Conservation (phyloP, 2,329 filamentous ascomycete genomes). For the Drechslera avenae region DNA sequence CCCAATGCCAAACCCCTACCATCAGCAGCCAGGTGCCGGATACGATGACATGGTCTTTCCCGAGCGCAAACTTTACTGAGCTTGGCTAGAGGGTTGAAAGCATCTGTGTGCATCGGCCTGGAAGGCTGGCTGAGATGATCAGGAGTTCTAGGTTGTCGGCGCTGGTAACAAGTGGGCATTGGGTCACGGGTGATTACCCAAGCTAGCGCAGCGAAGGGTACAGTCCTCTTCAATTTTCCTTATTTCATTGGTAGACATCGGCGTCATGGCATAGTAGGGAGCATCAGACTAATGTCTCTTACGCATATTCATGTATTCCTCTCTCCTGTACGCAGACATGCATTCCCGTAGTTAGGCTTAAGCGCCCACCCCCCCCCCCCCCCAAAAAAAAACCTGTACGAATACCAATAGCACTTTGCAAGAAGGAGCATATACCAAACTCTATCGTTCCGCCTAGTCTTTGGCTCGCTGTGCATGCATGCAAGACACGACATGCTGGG, state of each 20-base stretch:
- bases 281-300: slow-evolving; percentile 10
- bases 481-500: neutral
- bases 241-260: neutral
- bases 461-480: neutral
- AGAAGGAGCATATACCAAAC: neutral
- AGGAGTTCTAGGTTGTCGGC: slow-evolving; percentile 10
- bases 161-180: slow-evolving; percentile 6
- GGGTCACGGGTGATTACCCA: slow-evolving; percentile 17
- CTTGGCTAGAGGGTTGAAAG: neutral
- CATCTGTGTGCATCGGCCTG: neutral
- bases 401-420: slow-evolving; percentile 5
- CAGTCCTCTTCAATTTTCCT: slow-evolving; percentile 4
- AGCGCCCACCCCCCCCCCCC: too few relatives aligned
- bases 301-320: slow-evolving; percentile 8
- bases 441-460: neutral
- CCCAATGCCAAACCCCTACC: slow-evolving; percentile 32
- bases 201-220: slow-evolving; percentile 32
- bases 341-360: neutral
- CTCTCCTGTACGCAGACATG: slow-evolving; percentile 9
- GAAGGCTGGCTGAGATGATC: slow-evolving; percentile 2
- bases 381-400: too few relatives aligned
- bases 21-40: slow-evolving; percentile 27
- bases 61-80: slow-evolving; percentile 42
- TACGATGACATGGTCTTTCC: slow-evolving; percentile 47
- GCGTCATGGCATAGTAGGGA: slow-evolving; percentile 1